Evolutionary conservation across 441 rosid genomes (phyloP).

Genomic region (Aquilaria agallochum): DNA sequence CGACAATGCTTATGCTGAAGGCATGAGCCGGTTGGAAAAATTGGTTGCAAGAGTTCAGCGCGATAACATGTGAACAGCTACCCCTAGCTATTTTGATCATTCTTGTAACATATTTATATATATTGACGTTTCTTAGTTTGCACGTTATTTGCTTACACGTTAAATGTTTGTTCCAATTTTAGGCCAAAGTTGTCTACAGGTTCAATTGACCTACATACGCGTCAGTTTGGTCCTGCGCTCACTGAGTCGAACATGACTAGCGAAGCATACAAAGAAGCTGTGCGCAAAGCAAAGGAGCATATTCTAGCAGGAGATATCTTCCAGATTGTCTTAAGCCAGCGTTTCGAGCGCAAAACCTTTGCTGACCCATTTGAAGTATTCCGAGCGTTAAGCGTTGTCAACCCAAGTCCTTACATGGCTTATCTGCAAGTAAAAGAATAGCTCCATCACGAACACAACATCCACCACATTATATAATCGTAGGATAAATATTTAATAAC

Average conservation of each 20-base stretch:
- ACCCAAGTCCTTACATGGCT: conserved; percentile 95
- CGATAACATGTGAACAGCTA: conserved; percentile 38
- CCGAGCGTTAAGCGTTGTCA: conserved; percentile 84
- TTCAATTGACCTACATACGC: conserved; percentile 47
- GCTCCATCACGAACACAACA: too few species aligned
- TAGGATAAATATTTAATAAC: too few species aligned
- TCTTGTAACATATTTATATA: background rate
- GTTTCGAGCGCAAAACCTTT: conserved; percentile 87
- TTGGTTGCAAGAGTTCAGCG: conserved; percentile 46
- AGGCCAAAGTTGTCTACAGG: conserved; percentile 81
- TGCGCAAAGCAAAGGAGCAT: conserved; percentile 76
- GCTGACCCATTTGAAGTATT: conserved; percentile 92
- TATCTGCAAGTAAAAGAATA: conserved; percentile 61
- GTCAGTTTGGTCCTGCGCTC: conserved; percentile 59
- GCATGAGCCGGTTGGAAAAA: conserved; percentile 37
- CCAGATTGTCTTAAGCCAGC: conserved; percentile 86
- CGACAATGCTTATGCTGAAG: conserved; percentile 48
- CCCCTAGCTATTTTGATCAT: background rate
- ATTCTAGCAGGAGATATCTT: conserved; percentile 87
- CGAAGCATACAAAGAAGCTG: conserved; percentile 62
- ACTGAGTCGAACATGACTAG: conserved; percentile 65
- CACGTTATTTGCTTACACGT: background rate
- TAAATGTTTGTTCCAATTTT: conserved; percentile 19
- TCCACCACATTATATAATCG: too few species aligned
- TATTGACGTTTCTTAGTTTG: background rate